Base-by-base conservation (phyloP, 208 protist genomes). In the Leishmania mexicana region DNA sequence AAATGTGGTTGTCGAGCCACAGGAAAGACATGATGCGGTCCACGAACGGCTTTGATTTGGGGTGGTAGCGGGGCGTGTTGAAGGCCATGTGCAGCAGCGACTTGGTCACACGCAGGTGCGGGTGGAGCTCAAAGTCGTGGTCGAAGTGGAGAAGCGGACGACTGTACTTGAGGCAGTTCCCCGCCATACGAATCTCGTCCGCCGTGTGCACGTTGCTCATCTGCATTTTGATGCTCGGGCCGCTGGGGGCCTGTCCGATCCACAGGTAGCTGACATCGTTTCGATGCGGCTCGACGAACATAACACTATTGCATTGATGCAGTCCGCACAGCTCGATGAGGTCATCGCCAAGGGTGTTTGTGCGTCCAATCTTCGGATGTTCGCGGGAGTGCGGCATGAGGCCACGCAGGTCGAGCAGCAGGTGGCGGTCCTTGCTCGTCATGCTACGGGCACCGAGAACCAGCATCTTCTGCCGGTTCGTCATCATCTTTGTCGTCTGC, bases 11-110 rank as follows among this genome's bases (percentile, higher is more conserved):
- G 81, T 99, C 99, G 40, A 99, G 92, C 79, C 98, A 96, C 83
- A 96, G 98, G 86, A 99, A 99, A 51, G 86, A 93, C 70, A 99
- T 92, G 65, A 99, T 95, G 87, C 99, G 99, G 87, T 99, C 99
- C 49, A 99, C 85, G 85, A 99, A 99, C 15, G 99, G 99, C 88
- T 99, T 99, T 75, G 94, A 98, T 80, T 99, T 99, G 57, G 98
- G 97, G 89, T 99, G 99, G 65, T 96, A 93, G 58, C 96, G 92
- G 28, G 99, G 99, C 0, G 96, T 99, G 73, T 97, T 97, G 89
- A 99, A 99, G 42, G 96, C 87, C 94, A 99, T 95, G 73, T 90
- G 87, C 78, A 99, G 93, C 13, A 99, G 86, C 81, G 99, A 98
- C 85, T 99, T 99, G 19, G 99, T 87, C 4, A 99, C 87, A 53